Conservation (phyloP, 345 rosid genomes). For the Lumnitzera racemosa region DNA sequence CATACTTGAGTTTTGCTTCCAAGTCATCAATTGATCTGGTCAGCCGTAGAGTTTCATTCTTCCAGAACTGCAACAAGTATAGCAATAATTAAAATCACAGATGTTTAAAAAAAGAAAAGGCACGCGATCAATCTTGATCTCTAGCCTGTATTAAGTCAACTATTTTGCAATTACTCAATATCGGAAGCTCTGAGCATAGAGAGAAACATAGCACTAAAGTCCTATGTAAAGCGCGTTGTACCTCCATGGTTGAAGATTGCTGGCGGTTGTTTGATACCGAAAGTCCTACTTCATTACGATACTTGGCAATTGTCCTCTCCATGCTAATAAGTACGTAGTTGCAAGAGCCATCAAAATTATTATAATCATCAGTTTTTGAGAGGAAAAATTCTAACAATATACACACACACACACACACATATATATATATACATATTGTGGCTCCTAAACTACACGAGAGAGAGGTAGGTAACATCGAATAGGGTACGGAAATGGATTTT, state of each 20-base stretch:
- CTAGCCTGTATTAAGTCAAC: no score
- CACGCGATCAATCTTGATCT: no score
- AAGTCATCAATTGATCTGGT: constrained; percentile 18
- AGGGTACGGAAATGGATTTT: no score
- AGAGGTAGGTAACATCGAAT: no score
- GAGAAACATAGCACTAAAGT: no score
- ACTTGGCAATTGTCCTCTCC: constrained; percentile 38
- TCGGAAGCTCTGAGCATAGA: no score
- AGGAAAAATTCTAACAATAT: no score
- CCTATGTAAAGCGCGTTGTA: constrained; percentile 2
- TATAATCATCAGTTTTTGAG: background rate
- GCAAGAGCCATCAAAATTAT: background rate
- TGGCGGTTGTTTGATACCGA: constrained; percentile 15
- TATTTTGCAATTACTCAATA: no score
- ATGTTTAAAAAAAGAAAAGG: background rate
- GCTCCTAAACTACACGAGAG: no score
- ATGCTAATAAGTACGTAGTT: constrained; percentile 16
- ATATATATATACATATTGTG: no score
- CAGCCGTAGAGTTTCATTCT: constrained; percentile 28
- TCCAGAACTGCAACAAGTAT: constrained; percentile 32
- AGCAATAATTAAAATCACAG: background rate
- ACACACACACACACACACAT: no score
- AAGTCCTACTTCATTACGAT: constrained; percentile 31
- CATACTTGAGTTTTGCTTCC: constrained; percentile 47
- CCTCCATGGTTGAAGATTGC: constrained; percentile 29